Evolutionary conservation across 2,329 filamentous ascomycete genomes (phyloP).

Genomic region (Venturiaceae sp.): DNA sequence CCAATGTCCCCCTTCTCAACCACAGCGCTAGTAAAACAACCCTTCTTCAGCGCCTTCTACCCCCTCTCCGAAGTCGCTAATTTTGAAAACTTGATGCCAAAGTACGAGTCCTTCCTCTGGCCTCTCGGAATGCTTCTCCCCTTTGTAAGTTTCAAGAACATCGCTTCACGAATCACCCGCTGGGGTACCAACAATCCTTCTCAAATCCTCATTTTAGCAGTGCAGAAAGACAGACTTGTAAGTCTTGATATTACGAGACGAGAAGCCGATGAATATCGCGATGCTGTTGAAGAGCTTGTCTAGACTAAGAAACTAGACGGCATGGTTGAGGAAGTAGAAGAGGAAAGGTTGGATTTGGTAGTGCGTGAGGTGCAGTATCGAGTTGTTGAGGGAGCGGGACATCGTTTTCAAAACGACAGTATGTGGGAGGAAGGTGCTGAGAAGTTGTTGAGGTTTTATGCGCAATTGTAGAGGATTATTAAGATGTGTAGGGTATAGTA

Average conservation of each 20-base stretch:
- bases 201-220: constrained; percentile 31
- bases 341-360: constrained; percentile 16
- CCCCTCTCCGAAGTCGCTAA: constrained; percentile 28
- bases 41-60: constrained; percentile 41
- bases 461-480: constrained; percentile 12
- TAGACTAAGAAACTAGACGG: too few relatives aligned
- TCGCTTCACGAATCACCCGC: constrained; percentile 27
- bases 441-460: constrained; percentile 34
- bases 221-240: constrained; percentile 33
- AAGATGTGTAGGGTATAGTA: too few relatives aligned
- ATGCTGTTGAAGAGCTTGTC: too few relatives aligned
- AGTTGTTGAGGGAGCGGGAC: constrained; percentile 35
- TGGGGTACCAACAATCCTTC: constrained; percentile 15
- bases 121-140: constrained; percentile 36
- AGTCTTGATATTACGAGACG: constrained; percentile 20
- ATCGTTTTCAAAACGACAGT: constrained; percentile 46
- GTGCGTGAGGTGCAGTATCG: constrained; percentile 29
- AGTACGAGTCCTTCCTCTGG: constrained; percentile 46
- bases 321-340: constrained; percentile 21
- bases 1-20: constrained; percentile 44
- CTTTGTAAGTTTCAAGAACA: constrained; percentile 31
- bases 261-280: constrained; percentile 31
- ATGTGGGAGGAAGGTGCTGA: constrained; percentile 38
- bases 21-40: constrained; percentile 35
- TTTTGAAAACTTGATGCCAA: constrained; percentile 34